These are phyloP conservation scores for Tolypocladium album DNA, from an alignment of 2,329 filamentous ascomycete species.

Conservation along the genomic window DNA sequence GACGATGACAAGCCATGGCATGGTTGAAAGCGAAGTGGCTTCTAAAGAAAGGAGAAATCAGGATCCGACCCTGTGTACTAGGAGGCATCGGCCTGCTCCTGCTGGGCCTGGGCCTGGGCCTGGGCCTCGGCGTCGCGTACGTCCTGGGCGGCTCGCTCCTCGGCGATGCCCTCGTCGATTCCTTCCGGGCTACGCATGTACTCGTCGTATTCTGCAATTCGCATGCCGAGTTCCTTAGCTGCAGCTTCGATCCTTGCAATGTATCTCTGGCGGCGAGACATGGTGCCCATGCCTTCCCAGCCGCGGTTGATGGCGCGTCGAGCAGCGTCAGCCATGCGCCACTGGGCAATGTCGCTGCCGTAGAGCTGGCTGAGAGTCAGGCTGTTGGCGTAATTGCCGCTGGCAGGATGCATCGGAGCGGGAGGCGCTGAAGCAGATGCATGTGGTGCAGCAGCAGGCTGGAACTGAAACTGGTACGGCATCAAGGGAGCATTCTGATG, in stretches of 20 bases:
- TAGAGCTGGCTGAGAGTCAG: constrained; percentile 12
- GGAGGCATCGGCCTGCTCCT: constrained; percentile 8
- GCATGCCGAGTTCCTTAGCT: constrained; percentile 42
- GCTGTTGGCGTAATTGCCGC: constrained; percentile 9
- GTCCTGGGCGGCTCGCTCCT: constrained; percentile 13
- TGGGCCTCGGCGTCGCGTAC: not conserved
- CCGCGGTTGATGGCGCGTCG: constrained; percentile 22
- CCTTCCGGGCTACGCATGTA: constrained; percentile 17
- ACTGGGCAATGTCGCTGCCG: constrained; percentile 22
- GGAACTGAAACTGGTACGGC: not conserved
- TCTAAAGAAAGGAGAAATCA: not conserved
- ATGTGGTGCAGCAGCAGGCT: not conserved
- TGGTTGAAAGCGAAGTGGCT: not conserved
- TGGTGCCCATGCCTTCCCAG: constrained; percentile 31
- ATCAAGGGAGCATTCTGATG: not conserved
- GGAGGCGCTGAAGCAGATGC: not conserved
- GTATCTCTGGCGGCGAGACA: constrained; percentile 32
- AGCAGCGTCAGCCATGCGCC: constrained; percentile 11
- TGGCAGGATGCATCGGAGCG: not conserved
- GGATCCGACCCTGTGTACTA: not conserved
- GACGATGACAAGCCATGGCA: not conserved
- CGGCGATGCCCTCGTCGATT: constrained; percentile 3
- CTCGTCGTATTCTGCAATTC: constrained; percentile 41
- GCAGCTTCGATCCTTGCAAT: constrained; percentile 42
- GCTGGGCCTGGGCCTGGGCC: constrained; percentile 3